Evolutionary conservation across 2,329 filamentous ascomycete genomes (phyloP).

Genomic region (Colletotrichum neosansevieriae): DNA sequence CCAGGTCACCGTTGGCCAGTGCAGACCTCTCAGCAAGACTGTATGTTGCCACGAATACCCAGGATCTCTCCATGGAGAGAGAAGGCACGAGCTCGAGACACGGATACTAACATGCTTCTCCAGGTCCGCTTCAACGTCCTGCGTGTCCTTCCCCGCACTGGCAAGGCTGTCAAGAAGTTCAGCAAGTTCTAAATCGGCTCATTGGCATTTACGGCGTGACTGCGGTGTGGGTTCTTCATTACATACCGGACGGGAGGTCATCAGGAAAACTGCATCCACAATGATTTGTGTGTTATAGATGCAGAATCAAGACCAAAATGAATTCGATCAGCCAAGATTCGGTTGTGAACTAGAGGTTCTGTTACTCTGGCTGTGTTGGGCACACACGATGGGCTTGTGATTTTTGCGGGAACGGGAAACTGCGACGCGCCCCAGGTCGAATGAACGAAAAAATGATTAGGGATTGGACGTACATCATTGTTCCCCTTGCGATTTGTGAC

Average conservation of each 20-base stretch:
- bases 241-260: slow-evolving; percentile 44
- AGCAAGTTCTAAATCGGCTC: slow-evolving; percentile 88
- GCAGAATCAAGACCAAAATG: slow-evolving; percentile 48
- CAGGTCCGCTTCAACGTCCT: slow-evolving; percentile 99
- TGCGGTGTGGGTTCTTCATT: slow-evolving; percentile 57
- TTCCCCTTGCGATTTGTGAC: not conserved
- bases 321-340: slow-evolving; percentile 48
- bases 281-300: slow-evolving; percentile 58
- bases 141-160: slow-evolving; percentile 95
- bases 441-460: slow-evolving; percentile 40
- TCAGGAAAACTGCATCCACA: slow-evolving; percentile 44
- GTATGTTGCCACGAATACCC: slow-evolving; percentile 69
- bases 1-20: slow-evolving; percentile 99
- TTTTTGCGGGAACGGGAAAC: slow-evolving; percentile 41
- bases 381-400: slow-evolving; percentile 38
- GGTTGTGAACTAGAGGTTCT: slow-evolving; percentile 48
- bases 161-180: slow-evolving; percentile 98
- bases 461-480: slow-evolving; percentile 16
- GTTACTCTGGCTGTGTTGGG: slow-evolving; percentile 36
- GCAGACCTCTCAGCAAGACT: slow-evolving; percentile 99
- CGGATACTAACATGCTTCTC: slow-evolving; percentile 35
- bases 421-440: slow-evolving; percentile 39
- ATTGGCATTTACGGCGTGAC: slow-evolving; percentile 68
- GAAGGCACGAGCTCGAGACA: not conserved
- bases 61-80: not conserved